Evolutionary conservation across 768 basidiomycete genomes (phyloP), one percentile per base, ranked within the genome.

Genomic region (Russula abietina): DNA sequence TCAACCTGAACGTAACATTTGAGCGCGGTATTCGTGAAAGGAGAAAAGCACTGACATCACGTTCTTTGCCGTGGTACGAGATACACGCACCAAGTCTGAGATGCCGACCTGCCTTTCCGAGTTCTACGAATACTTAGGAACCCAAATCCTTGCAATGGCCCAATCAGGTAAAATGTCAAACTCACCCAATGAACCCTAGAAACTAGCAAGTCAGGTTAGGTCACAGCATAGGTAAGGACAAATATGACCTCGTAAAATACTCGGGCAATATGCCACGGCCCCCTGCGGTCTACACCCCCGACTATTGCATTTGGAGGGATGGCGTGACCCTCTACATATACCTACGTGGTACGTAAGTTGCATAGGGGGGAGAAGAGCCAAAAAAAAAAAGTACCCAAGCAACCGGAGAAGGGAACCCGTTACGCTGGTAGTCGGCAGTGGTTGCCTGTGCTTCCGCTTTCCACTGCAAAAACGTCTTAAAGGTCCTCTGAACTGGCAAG

Each of bases 81-180:
- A 77, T 71, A 3, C 69, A 66, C 0, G 74, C 75, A 22, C 75
- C 75, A 24, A 68, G 3, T 14, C 69, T 70, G 24, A 60, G 43
- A 32, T 76, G 73, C 32, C 67, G 59, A 3, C 71, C 69, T 56
- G 74, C 73, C 65, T 73, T 76, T 6, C 75, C 75, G 17, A 77
- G 66, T 38, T 76, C 76, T 76, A 30, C n/a, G 51, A 41, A 28
- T 26, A 12, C 38, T 50, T 22, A 53, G 28, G 1, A n/a, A 36
- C 36, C 32, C 32, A 26, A 46, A 30, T 24, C 8, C 36, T 17
- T 17, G 36, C 6, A 36, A 26, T 36, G 22, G 10, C 0, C 3
- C 33, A 28, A n/a, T 22, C 19, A 10, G 39, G 6, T 28, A 16
- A 10, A 22, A 41, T 19, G 28, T 43, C 19, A 50, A 38, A 66